Conservation (phyloP, 306 rosid genomes). For the Albizia julibrissin region DNA sequence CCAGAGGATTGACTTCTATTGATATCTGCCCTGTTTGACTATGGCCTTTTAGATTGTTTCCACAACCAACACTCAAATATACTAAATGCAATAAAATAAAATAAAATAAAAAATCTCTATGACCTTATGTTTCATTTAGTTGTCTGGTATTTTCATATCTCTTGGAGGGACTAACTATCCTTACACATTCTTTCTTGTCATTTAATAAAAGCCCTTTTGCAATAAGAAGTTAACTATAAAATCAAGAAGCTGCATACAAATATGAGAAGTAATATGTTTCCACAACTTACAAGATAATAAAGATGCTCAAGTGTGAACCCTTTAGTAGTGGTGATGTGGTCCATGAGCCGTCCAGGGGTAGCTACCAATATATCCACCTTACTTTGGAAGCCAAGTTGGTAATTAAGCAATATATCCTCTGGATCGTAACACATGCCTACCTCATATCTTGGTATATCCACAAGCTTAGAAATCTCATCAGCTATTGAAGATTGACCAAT, state of each 20-base stretch:
- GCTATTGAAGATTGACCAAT: conserved; percentile 84
- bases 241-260: neutral
- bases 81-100: neutral
- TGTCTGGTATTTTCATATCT: neutral
- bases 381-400: conserved; percentile 52
- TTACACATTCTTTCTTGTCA: conserved; percentile 7
- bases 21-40: neutral
- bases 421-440: conserved; percentile 64
- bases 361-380: conserved; percentile 92
- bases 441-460: conserved; percentile 57
- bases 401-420: conserved; percentile 35
- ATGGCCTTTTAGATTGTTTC: neutral
- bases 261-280: neutral
- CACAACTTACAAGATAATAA: conserved; percentile 76
- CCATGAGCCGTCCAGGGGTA: conserved; percentile 92
- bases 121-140: neutral
- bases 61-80: neutral
- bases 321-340: conserved; percentile 70
- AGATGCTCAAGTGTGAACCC: conserved; percentile 95
- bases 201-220: neutral
- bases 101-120: neutral
- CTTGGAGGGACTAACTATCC: neutral
- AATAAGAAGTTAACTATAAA: neutral
- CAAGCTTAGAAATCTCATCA: conserved; percentile 67
- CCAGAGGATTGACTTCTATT: neutral